A percentile compares a stretch with the other conserved stretches of the same genome.
These are phyloP conservation scores for Cryphonectria parasitica DNA, from an alignment of 2,329 filamentous ascomycete genomes.

Conservation along the genomic window DNA sequence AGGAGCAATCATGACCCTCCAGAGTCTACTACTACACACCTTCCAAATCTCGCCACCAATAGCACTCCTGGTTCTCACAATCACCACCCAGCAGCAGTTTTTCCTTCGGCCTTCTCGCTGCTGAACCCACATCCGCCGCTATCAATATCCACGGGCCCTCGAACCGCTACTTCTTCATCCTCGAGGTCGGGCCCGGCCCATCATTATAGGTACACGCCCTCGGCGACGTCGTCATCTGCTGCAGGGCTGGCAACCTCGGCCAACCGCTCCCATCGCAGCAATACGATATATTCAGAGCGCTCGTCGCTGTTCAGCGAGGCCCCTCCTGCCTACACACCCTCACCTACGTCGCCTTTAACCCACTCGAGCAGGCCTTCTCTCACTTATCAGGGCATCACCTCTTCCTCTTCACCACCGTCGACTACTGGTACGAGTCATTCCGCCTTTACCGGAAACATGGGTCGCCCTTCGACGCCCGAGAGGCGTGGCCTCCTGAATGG, in stretches of 20 bases:
- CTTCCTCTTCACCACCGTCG: conserved; percentile 13
- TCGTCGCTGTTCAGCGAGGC: conserved; percentile 42
- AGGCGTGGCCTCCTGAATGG: conserved; percentile 46
- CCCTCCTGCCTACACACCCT: conserved; percentile 56
- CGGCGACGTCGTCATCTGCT: conserved; percentile 10
- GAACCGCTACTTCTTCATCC: not conserved
- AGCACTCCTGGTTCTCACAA: not conserved
- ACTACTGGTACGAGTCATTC: conserved; percentile 9
- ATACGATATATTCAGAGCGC: conserved; percentile 40
- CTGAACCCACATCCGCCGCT: not conserved
- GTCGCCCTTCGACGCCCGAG: conserved; percentile 42
- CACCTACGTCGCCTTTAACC: conserved; percentile 39
- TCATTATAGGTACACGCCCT: not conserved
- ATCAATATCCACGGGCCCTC: not conserved
- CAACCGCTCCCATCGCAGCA: conserved; percentile 26
- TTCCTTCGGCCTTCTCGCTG: conserved; percentile 9
- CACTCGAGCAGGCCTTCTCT: conserved; percentile 22
- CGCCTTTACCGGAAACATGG: conserved; percentile 43
- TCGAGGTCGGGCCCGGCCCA: not conserved
- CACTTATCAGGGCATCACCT: conserved; percentile 51
- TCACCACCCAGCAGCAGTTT: not conserved
- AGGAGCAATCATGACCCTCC: conserved; percentile 6
- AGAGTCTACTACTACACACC: not conserved
- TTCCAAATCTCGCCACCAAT: not conserved
- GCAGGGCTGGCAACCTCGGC: conserved; percentile 1